Base-by-base conservation (phyloP, 2,329 filamentous ascomycete species). In the Sporothrix variecibatus region DNA sequence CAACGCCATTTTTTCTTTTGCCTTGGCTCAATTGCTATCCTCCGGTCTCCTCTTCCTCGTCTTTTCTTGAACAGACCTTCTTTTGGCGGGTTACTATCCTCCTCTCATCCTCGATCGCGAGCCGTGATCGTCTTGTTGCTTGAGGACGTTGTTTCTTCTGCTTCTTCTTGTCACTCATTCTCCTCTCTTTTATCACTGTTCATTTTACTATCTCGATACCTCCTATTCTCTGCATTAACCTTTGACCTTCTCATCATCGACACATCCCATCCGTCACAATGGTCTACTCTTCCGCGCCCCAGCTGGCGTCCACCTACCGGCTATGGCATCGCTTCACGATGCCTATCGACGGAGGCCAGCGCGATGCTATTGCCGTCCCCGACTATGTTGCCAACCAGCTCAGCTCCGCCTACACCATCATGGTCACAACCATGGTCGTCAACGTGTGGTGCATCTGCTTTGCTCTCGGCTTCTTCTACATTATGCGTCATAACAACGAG, bases 371-470 rank as follows among this genome's bases (percentile, higher is more conserved):
- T 38, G 26, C 75, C 34, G 75, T 75, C 17, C 75, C 75, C 38
- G 31, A 60, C 56, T 74, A 73, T 51, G 75, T 75, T 15, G 75
- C 75, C 46, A n/a, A 75, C 71, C 75, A 75, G 65, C 70, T 75
- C 20, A 74, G 9, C 56, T 75, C 75, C 6, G 74, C 75, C 9
- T 75, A 75, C 67, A 75, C 75, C 17, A 71, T 75, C 49, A 73
- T 75, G 75, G 75, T 75, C 28, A 75, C 75, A 8, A 23, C 72
- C 49, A 74, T 75, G 75, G 34, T 75, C 11, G 71, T 75, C 64
- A 75, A 75, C 58, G 65, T 73, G 11, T 75, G 75, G 75, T 72
- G 69, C 71, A 73, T 75, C 72, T 75, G 75, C 46, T 75, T 75
- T 12, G 75, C 75, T 12, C 58, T 74, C 40, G 75, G 75, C 56